Base-by-base conservation (phyloP, 345 rosid genomes). In the Boechera stricta region DNA sequence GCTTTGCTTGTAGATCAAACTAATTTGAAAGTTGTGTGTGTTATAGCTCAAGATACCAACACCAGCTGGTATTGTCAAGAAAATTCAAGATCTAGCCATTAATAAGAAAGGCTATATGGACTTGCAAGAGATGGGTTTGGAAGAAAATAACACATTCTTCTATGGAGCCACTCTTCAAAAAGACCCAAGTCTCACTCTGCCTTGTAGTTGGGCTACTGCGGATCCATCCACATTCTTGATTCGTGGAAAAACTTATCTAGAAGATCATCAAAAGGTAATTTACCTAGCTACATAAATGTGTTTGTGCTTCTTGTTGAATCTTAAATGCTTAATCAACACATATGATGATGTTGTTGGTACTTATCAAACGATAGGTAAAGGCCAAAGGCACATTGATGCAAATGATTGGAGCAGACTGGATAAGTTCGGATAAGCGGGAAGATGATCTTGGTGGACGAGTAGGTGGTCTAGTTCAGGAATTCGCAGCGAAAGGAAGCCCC, bases 371-470 rank as follows among this genome's bases (percentile, higher is more conserved):
- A 6, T 79, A 95, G 98, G 54, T 85, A 35, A 95, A 86, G 74
- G 98, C 96, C 67, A 83, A 80, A 31, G 74, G 84, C 64, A 87
- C 97, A 9, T 56, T 90, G 85, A 87, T 85, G 92, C 90, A 89
- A 85, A 81, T 95, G 91, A 81, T 92, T 48, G 99, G 98, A n/a
- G 97, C 96, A 12, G 99, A 95, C 71, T 95, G 97, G 96, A 82
- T 95, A 60, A 87, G 86, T 80, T 93, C 99, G 9, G 78, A 81
- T 71, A 81, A 76, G 69, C 80, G 90, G 26, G 96, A 93, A 83
- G 94, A 91, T 75, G 81, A 90, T 80, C 93, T 95, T 32, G 91
- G 86, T 55, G 82, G 91, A 74, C 89, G 94, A 33, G 82, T 83
- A 26, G 86, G 84, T 32, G 80, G 98, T 60, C 73, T 95, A 48